Percentiles rank a stretch among this genome's conserved stretches.
These are phyloP conservation scores for Suillus lakei DNA, from an alignment of 768 basidiomycete genomes.

Conservation along the genomic window DNA sequence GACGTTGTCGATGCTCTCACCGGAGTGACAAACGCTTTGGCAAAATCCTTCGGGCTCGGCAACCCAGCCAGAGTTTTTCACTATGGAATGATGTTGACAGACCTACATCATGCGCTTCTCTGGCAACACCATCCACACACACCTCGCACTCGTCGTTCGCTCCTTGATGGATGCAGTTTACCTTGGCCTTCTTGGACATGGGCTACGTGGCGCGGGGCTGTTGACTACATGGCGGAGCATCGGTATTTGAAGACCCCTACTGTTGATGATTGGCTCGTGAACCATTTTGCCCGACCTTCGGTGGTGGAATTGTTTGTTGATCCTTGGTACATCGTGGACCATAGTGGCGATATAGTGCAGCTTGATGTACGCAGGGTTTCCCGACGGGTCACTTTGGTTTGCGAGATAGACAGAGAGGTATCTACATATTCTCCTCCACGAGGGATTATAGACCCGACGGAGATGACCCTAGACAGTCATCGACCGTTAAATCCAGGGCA, in stretches of 20 bases:
- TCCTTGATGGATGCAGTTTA: not conserved
- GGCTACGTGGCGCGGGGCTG: constrained; percentile 29
- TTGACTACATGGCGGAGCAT: constrained; percentile 7
- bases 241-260: constrained; percentile 1
- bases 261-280: not conserved
- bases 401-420: not conserved
- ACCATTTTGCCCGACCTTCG: not conserved
- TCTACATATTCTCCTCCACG: constrained; percentile 10
- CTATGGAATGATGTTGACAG: constrained; percentile 4
- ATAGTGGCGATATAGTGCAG: constrained; percentile 13
- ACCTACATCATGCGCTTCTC: constrained; percentile 20
- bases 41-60: not conserved
- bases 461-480: not conserved
- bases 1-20: not conserved
- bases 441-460: constrained; percentile 3
- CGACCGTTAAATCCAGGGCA: constrained; percentile 17
- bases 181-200: constrained; percentile 31
- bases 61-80: not conserved
- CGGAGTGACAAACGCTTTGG: constrained; percentile 2
- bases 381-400: constrained; percentile 2
- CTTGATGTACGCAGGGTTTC: constrained; percentile 18
- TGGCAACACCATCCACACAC: constrained; percentile 27
- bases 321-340: constrained; percentile 21
- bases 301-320: constrained; percentile 23
- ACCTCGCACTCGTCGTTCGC: constrained; percentile 17